Evolutionary conservation across 306 rosid genomes (phyloP), one percentile per base, ranked within the genome.

Genomic region (Cicer cuneatum): DNA sequence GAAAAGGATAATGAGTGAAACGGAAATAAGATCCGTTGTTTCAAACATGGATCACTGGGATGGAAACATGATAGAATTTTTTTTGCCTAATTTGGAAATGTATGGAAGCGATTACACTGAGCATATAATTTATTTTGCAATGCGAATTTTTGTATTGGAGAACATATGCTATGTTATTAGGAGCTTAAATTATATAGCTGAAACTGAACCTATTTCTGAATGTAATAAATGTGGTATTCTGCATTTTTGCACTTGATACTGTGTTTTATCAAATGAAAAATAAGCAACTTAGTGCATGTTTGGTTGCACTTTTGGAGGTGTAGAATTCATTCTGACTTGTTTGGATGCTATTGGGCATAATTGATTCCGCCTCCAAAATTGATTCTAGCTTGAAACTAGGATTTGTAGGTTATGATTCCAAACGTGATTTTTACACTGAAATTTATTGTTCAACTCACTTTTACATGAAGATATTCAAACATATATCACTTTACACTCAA

Each of bases 11-110:
- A 64, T 58, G 14, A 57, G 58, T 24, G 41, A 39, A 54, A 57
- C 5, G 14, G 19, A 67, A 73, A 33, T 78, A 48, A 70, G 81
- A 78, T 75, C 79, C 65, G 67, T 66, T 18, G 18, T 70, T 35
- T 63, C 53, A 41, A 77, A 45, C 63, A 8, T 69, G 66, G 83
- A 74, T 73, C 68, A 48, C 66, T 71, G 41, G 14, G 51, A 47
- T 71, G 16, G 48, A 15, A 56, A 46, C 45, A 12, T 24, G 12
- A 46, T 18, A 35, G 53, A 74, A 40, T 69, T 73, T 21, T 69
- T 6, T 75, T 16, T 62, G 35, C 14, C 14, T 51, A 39, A 54
- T 62, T 68, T 52, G 45, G 15, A 60, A 75, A 40, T 13, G 63
- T 69, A n/a, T 60, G 42, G 39, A 13, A 10, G 51, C 48, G 24